Evolutionary conservation across 140 eudicot genomes (phyloP).

Genomic region (Oenanthe javanica): DNA sequence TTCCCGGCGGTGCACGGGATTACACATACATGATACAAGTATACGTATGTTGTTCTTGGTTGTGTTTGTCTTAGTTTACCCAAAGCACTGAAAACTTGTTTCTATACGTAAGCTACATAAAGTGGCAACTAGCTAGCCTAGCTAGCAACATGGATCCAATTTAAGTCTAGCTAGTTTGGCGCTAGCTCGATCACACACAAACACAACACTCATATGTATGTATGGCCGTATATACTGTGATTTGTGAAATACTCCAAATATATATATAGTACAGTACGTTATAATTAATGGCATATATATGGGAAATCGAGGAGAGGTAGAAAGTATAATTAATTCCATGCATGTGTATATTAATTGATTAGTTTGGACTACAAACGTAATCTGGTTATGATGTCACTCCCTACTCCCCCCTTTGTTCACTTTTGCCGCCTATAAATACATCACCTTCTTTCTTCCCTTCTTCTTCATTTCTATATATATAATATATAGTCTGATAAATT

Average conservation of each 20-base stretch:
- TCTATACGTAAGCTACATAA: background rate
- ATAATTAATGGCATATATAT: no score
- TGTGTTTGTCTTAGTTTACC: background rate
- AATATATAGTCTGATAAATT: background rate
- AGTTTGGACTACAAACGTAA: no score
- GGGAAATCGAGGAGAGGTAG: no score
- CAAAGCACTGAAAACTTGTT: background rate
- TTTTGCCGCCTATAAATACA: constrained; percentile 5
- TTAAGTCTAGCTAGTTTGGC: background rate
- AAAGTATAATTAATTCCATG: no score
- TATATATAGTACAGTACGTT: no score
- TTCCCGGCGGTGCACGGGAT: no score
- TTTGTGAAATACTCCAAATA: no score
- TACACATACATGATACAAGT: no score
- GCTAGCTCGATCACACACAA: background rate
- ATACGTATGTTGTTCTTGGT: background rate
- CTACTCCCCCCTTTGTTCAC: background rate
- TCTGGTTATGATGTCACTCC: no score
- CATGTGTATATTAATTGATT: no score
- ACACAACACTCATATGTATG: background rate
- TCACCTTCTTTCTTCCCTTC: background rate
- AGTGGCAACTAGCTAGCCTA: background rate
- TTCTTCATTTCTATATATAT: background rate
- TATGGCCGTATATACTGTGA: no score
- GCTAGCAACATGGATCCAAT: background rate